Evolutionary conservation across 75 land plant genomes (phyloP).

Genomic region (Cunninghamia lanceolata): DNA sequence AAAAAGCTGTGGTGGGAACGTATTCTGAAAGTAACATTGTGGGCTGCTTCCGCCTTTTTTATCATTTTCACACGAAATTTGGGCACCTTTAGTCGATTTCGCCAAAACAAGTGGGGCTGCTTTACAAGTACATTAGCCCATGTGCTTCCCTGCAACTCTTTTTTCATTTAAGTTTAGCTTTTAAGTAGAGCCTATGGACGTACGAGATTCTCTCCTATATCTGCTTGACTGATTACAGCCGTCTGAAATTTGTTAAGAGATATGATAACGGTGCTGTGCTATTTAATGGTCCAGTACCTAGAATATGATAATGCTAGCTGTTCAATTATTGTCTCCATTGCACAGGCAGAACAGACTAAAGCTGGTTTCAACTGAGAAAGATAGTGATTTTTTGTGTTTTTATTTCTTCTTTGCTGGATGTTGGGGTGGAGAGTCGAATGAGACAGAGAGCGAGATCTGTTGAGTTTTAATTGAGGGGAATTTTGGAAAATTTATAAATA

Average conservation of each 20-base stretch:
- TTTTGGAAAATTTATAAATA: too few relatives aligned
- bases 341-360: background rate
- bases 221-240: background rate
- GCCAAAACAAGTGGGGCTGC: background rate
- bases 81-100: too few relatives aligned
- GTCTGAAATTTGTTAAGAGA: background rate
- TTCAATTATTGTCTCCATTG: background rate
- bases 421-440: background rate
- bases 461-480: background rate
- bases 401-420: background rate
- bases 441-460: background rate
- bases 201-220: background rate
- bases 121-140: background rate
- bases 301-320: background rate
- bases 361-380: background rate
- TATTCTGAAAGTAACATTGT: background rate
- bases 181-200: background rate
- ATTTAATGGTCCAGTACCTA: background rate
- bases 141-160: background rate
- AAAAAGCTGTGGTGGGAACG: background rate
- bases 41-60: background rate
- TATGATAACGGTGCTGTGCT: background rate
- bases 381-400: background rate
- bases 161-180: too few relatives aligned
- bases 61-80: too few relatives aligned